Percentiles rank a stretch among this genome's conserved stretches.
These are phyloP conservation scores for Xerocomellus intermedius DNA, from an alignment of 768 basidiomycete species.

Conservation along the genomic window DNA sequence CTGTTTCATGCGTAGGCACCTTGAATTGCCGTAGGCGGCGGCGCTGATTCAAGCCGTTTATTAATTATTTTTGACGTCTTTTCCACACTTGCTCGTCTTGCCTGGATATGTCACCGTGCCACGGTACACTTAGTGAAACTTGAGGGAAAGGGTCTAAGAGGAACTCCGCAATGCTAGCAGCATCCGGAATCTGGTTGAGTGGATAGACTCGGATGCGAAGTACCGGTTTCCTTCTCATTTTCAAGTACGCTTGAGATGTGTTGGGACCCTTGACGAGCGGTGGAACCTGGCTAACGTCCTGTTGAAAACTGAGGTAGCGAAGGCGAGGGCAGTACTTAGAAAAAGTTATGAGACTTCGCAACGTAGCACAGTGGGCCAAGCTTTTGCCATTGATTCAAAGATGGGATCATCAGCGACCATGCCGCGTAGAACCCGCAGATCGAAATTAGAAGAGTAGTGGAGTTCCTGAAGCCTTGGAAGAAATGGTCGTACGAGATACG, in stretches of 20 bases:
- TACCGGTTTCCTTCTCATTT: not conserved
- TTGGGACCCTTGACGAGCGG: no score
- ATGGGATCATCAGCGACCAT: no score
- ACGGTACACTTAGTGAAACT: not conserved
- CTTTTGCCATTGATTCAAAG: no score
- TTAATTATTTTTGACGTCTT: not conserved
- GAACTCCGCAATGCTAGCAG: not conserved
- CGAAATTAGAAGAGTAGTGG: no score
- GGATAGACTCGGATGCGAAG: not conserved
- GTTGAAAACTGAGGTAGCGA: not conserved
- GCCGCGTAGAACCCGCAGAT: no score
- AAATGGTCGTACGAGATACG: no score
- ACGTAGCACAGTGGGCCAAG: not conserved
- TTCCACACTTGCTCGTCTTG: not conserved
- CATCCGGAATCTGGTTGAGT: no score
- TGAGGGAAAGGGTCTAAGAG: not conserved
- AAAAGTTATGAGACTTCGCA: no score
- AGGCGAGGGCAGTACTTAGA: not conserved
- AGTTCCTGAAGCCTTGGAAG: no score
- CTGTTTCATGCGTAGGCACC: not conserved
- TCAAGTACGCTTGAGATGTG: no score
- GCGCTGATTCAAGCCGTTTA: no score
- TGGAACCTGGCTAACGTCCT: no score
- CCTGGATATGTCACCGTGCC: not conserved
- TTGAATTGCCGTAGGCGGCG: not conserved